Evolutionary conservation across 108 stramenopile genomes (phyloP), one percentile per base, ranked within the genome.

Genomic region (Nitzschia putrida): DNA sequence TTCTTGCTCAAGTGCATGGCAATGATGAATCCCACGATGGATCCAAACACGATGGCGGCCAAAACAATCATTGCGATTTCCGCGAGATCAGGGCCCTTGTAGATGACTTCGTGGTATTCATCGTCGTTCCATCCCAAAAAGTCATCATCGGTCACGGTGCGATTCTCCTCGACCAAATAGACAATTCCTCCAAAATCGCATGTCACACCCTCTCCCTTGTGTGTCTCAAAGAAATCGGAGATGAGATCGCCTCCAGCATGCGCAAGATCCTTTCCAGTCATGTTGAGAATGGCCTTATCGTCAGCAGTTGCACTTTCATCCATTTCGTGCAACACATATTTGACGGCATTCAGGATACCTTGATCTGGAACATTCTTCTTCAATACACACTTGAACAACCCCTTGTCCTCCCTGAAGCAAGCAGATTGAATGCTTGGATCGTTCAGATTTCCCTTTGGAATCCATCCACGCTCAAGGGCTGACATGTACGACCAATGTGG

Each of bases 161-260:
- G 57, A 45, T 84, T 74, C 73, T 86, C 69, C 59, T 84, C 86
- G 18, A 80, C 58, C 47, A 93, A 68, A 53, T 69, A 64, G 16
- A 85, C 88, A 63, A 84, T 71, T n/a, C 92, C 92, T n/a, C 89
- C 89, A 65, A 93, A 93, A 79, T 93, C 92, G 69, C 92, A 93
- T 9, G 92, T 93, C 11, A 80, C 87, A 50, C 92, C 92, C 45
- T 69, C 22, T 2, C 55, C 43, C 37, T 76, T 73, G 56, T 88
- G 73, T 5, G 52, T 56, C 20, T 85, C 68, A 77, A 87, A 93
- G 64, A 73, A 93, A 10, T 73, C 77, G 22, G 51, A 43, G 26
- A 89, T 78, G 22, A 85, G 26, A 11, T 53, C 51, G 52, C 85
- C 80, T n/a, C 79, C 92, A 13, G 75, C 77, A 22, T 77, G 78